These are phyloP conservation scores for Lophiostoma macrostomum DNA, from an alignment of 495 filamentous ascomycete species.

Conservation along the genomic window DNA sequence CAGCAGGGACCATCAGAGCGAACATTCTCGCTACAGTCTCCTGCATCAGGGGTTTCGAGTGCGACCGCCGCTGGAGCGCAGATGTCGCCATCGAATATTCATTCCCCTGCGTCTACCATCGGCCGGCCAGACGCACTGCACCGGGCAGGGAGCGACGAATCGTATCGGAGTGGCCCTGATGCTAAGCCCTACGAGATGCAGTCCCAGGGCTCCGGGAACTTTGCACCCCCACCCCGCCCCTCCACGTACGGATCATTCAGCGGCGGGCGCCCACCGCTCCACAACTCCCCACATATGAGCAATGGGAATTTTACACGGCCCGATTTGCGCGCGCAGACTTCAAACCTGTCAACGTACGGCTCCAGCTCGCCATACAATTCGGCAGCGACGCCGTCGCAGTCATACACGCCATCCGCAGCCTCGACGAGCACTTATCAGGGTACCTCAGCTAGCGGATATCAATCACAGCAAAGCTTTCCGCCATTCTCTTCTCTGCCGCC, in stretches of 20 bases:
- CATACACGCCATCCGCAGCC: slow-evolving; percentile 23
- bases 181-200: slow-evolving; percentile 26
- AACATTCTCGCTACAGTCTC: slow-evolving; percentile 28
- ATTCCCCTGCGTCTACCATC: slow-evolving; percentile 26
- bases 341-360: slow-evolving; percentile 28
- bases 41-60: slow-evolving; percentile 23
- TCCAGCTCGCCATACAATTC: slow-evolving; percentile 32
- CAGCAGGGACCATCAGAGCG: slow-evolving; percentile 22
- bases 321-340: slow-evolving; percentile 27
- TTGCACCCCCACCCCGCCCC: slow-evolving; percentile 26
- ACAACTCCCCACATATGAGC: slow-evolving; percentile 28
- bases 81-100: slow-evolving; percentile 25
- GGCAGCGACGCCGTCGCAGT: slow-evolving; percentile 26
- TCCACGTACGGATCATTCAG: slow-evolving; percentile 20
- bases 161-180: slow-evolving; percentile 26
- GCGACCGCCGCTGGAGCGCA: slow-evolving; percentile 16
- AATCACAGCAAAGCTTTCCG: slow-evolving; percentile 32
- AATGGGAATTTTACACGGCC: slow-evolving; percentile 28
- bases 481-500: slow-evolving; percentile 31
- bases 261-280: slow-evolving; percentile 11
- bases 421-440: slow-evolving; percentile 18
- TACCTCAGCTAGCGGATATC: slow-evolving; percentile 16
- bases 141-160: slow-evolving; percentile 29
- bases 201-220: slow-evolving; percentile 21
- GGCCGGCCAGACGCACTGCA: slow-evolving; percentile 15